phyloP scores from a whole-genome alignment of 495 filamentous ascomycete genomes.

The Pyrenula aspistea region DNA sequence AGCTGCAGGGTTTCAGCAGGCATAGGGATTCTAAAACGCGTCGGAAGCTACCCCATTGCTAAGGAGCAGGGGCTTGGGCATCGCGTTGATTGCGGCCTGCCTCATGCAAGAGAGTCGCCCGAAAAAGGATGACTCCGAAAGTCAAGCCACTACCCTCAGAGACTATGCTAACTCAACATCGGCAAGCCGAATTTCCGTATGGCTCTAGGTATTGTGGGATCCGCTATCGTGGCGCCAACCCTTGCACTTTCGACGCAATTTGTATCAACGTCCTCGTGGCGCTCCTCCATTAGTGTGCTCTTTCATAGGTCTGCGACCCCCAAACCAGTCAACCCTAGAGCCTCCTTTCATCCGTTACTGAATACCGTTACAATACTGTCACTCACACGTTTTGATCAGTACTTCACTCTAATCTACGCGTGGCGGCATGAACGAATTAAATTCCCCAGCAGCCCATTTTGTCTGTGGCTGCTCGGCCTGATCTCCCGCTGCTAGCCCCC shows the following conservation, averaged over 20 bases:
- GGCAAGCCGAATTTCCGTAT: not conserved
- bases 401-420: not conserved
- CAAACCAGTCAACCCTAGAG: too few relatives aligned
- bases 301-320: too few relatives aligned
- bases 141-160: not conserved
- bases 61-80: not conserved
- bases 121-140: not conserved
- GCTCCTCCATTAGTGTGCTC: not conserved
- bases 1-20: not conserved
- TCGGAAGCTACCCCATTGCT: not conserved
- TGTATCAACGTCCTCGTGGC: not conserved
- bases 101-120: not conserved
- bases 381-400: not conserved
- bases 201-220: not conserved
- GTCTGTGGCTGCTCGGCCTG: not conserved
- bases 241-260: not conserved
- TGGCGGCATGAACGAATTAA: not conserved
- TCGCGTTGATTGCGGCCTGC: not conserved
- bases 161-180: not conserved
- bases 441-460: not conserved
- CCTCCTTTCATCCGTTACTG: not conserved
- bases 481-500: not conserved
- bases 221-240: not conserved
- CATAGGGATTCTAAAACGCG: not conserved
- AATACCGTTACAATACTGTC: not conserved